Base-by-base conservation (phyloP, 2,329 filamentous ascomycete species). In the Whalleya microplaca region DNA sequence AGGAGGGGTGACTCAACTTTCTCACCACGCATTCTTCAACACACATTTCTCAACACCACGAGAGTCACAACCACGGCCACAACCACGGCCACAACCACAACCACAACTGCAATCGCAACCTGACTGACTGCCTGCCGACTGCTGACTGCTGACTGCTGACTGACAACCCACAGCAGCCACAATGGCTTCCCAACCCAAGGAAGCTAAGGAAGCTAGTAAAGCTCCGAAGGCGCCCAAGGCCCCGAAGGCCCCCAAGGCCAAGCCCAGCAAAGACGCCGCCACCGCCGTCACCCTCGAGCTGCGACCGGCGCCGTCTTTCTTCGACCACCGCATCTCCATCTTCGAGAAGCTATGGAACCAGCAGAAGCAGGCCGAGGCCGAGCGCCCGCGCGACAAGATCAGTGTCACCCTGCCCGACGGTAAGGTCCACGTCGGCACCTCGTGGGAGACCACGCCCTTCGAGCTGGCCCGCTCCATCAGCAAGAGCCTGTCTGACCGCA, bases 371-470 rank as follows among this genome's bases (percentile, higher is more conserved):
- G 88, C 96, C 65, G 89, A 89, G 56, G 81, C 86, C 64, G 74
- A 76, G 67, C 88, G 89, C 76, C 87, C 90, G 41, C 87, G 87
- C 66, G 86, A 91, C 69, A 80, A 86, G 62, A 94, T 94, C 73
- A 85, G 81, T 56, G 82, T 94, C 68, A 89, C 88, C 48, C 81
- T 95, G 61, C 84, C 84, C 63, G 87, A 92, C 74, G 90, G 90
- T 62, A 86, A 84, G 66, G 77, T 87, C 66, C 84, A 87, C 70
- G 75, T 84, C 62, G 95, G 90, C 61, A 94, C 88, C 64, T 87
- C 92, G 48, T 98, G 90, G 89, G 91, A 96, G 78, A 97, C 92
- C 65, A 96, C 92, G 16, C 95, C 95, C 5, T 88, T 82, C 44
- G 82, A 88, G 68, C 87, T 96, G 75, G 85, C 86, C 62, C 90